These are phyloP conservation scores for Neocallimastix lanati DNA, from an alignment of 192 early-diverging fungal species.

Conservation along the genomic window DNA sequence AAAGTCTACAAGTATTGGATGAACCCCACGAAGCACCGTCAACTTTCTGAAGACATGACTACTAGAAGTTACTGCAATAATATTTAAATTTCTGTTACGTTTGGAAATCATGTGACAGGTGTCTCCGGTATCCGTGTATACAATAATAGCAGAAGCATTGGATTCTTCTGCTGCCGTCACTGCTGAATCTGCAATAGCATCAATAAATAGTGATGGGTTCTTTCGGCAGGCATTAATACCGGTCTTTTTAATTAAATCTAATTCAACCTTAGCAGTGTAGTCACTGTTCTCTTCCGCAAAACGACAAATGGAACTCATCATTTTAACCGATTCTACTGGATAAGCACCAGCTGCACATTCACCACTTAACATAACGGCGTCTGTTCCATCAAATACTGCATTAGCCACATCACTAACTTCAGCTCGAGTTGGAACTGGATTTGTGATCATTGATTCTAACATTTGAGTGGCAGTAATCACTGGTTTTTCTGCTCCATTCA, in stretches of 20 bases:
- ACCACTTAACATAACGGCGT: no score
- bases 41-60: constrained; percentile 16
- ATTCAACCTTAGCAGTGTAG: constrained; percentile 69
- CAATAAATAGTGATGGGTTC: no score
- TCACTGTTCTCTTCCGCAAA: constrained; percentile 84
- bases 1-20: not conserved
- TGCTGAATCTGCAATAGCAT: constrained; percentile 63
- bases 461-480: constrained; percentile 96
- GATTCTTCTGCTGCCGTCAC: constrained; percentile 57
- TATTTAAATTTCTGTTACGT: constrained; percentile 14
- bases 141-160: constrained; percentile 15
- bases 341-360: no score
- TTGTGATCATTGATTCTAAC: constrained; percentile 68
- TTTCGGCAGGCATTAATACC: not conserved
- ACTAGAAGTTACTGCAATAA: constrained; percentile 26
- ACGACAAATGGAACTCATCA: no score
- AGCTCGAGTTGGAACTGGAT: constrained; percentile 95
- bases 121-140: no score
- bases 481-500: constrained; percentile 89
- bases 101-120: constrained; percentile 21
- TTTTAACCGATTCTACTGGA: no score
- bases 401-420: no score
- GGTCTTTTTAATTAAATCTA: constrained; percentile 8
- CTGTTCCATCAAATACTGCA: no score
- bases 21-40: no score